Base-by-base conservation (phyloP, 2,329 filamentous ascomycete genomes). In the Penicillium sp. region DNA sequence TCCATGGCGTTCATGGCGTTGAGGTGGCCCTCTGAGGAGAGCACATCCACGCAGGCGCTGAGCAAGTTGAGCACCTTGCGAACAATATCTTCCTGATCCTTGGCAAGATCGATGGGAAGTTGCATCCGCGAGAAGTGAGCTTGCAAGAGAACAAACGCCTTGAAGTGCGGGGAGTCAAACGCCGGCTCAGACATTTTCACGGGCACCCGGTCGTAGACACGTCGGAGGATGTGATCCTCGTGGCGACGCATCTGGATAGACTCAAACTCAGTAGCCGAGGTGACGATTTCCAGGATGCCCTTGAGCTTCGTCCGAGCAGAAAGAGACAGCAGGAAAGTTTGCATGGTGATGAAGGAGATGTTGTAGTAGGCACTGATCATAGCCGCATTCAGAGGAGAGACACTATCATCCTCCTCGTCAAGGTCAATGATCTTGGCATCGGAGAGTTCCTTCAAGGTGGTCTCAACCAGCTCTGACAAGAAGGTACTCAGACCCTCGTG, bases 321-420 rank as follows among this genome's bases (percentile, higher is more conserved):
- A 49, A 99, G 84, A 14, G 95, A 99, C 56, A 99, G 83, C 53
- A 99, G 82, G 83, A 99, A 94, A 0, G 95, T 99, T 79, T 99
- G 94, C 93, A 99, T 99, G 2, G 95, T 99, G 75, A 96, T 91
- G 79, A 97, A 98, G 6, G 94, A 97, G 71, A 99, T 96, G 77
- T 97, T 98, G 84, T 99, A 99, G 82, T 99, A 98, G 1, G 95
- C 92, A 10, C 91, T 92, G 71, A 99, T 98, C 91, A 97, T 97
- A 66, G 95, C 95, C 2, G 94, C 90, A 75, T 99, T 98, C 69
- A 96, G 86, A 14, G 95, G 93, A 18, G 90, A 85, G 46, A 98
- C 89, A 1, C 88, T 88, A 69, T 96, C 94, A 72, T 98, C 94
- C 51, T 96, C 92, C 71, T 96, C 93, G 65, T 98, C 94, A 50